These are phyloP conservation scores for Phaeosphaeriaceae sp. DNA, from an alignment of 2,329 filamentous ascomycete species.

Conservation along the genomic window DNA sequence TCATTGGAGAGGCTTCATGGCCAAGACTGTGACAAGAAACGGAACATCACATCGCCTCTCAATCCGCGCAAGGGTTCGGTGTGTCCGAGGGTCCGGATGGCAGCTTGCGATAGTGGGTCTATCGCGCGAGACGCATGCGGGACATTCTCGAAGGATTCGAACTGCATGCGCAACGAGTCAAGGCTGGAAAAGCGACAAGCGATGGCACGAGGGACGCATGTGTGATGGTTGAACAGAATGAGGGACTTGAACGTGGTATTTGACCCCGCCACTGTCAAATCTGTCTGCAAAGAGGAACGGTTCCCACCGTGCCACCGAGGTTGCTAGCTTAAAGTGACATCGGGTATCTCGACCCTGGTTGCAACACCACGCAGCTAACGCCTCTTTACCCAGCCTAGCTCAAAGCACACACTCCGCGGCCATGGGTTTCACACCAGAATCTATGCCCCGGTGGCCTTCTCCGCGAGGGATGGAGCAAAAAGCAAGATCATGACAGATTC, in stretches of 20 bases:
- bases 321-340: neutral
- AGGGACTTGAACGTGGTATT: neutral
- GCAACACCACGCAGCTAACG: constrained; percentile 3
- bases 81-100: constrained; percentile 27
- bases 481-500: constrained; percentile 2
- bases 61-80: constrained; percentile 21
- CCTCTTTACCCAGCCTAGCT: constrained; percentile 3
- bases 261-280: neutral
- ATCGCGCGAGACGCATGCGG: constrained; percentile 3
- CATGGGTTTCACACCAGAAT: neutral
- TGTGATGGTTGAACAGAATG: neutral
- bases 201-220: neutral
- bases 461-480: neutral
- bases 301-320: neutral
- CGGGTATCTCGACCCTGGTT: constrained; percentile 9
- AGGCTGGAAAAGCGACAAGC: neutral
- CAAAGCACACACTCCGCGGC: constrained; percentile 2
- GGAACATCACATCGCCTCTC: constrained; percentile 20
- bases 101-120: constrained; percentile 7
- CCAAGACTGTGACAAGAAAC: constrained; percentile 40
- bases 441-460: neutral
- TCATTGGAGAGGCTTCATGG: constrained; percentile 35
- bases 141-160: neutral
- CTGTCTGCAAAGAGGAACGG: neutral
- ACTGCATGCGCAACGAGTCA: neutral